These are phyloP conservation scores for Cryomyces antarcticus DNA, from an alignment of 495 filamentous ascomycete genomes.

Conservation along the genomic window DNA sequence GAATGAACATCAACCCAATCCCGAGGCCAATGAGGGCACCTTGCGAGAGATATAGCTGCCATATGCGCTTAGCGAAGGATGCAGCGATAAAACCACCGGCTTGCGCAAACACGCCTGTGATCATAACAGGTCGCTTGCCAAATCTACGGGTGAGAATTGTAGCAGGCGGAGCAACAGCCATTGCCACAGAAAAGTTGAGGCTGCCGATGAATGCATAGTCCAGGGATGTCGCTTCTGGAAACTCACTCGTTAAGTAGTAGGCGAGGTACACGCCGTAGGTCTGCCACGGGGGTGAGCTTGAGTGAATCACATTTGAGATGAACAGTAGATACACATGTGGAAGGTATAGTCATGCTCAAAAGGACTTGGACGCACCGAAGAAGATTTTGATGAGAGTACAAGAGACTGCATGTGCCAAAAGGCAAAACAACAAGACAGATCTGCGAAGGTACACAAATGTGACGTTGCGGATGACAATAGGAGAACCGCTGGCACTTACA, in stretches of 20 bases:
- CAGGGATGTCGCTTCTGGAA: slow-evolving; percentile 23
- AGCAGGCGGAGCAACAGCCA: slow-evolving; percentile 27
- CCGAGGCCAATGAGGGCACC: slow-evolving; percentile 58
- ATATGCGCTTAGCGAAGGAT: slow-evolving; percentile 24
- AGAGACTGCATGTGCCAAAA: not conserved
- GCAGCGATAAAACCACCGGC: slow-evolving; percentile 24
- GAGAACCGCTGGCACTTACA: not conserved
- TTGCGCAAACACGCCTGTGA: slow-evolving; percentile 22
- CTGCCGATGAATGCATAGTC: slow-evolving; percentile 34
- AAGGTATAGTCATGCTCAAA: no score
- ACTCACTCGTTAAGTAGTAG: slow-evolving; percentile 26
- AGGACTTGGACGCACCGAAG: no score
- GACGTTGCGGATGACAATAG: not conserved
- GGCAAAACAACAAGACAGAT: not conserved
- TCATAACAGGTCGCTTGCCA: slow-evolving; percentile 20
- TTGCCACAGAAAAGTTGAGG: slow-evolving; percentile 25
- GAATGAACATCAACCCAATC: slow-evolving; percentile 57
- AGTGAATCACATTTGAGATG: not conserved
- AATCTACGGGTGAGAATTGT: slow-evolving; percentile 20
- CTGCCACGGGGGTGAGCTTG: not conserved
- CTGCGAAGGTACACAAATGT: no score
- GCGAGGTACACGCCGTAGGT: slow-evolving; percentile 30
- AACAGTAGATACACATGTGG: slow-evolving; percentile 7
- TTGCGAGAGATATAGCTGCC: slow-evolving; percentile 48
- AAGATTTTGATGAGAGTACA: no score